Evolutionary conservation across 139 green algal species (phyloP), one percentile per base, ranked within the genome.

Genomic region (Edaphochlamys debaryana): DNA sequence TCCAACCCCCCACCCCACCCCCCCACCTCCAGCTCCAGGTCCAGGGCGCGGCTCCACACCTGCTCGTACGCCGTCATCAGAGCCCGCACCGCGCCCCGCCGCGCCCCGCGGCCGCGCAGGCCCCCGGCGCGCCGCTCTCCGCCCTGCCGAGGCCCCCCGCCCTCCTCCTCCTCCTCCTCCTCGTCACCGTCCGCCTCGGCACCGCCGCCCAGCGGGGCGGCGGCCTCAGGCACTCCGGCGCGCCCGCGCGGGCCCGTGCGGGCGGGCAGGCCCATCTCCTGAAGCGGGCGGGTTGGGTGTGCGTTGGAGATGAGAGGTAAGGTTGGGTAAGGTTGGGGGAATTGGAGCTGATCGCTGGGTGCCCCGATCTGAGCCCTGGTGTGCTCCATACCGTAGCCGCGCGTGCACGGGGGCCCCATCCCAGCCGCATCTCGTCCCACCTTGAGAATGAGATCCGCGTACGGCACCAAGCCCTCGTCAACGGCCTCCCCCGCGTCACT

Each of bases 11-110:
- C n/a, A n/a, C n/a, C n/a, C n/a, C n/a, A n/a, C n/a, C n/a, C n/a
- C 52, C 90, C 80, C 62, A 86, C 80, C 54, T 87, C 60, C 30
- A 90, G 76, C 83, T 91, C 89, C 30, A 88, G 32, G 50, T 92
- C 80, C 27, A 92, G 75, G 8, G 84, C 89, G 15, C 70, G 54
- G 25, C 52, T 64, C 69, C 90, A 91, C 8, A 84, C 77, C 23
- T 48, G 32, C 40, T 37, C 38, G 77, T 92, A 82, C 8, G 56
- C 45, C 56, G 79, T 81, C 40, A 90, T 63, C 77, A 90, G 62
- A 2, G 22, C 50, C 20, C 86, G 72, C 29, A 80, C 69, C 30
- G 76, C 86, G 29, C 42, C 75, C 2, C 76, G 75, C 63, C 83
- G 82, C 30, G 86, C 88, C 37, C 88, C 83, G 50, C 88, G 79